Conservation (phyloP, 345 rosid genomes). For the Toxicodendron radicans region DNA sequence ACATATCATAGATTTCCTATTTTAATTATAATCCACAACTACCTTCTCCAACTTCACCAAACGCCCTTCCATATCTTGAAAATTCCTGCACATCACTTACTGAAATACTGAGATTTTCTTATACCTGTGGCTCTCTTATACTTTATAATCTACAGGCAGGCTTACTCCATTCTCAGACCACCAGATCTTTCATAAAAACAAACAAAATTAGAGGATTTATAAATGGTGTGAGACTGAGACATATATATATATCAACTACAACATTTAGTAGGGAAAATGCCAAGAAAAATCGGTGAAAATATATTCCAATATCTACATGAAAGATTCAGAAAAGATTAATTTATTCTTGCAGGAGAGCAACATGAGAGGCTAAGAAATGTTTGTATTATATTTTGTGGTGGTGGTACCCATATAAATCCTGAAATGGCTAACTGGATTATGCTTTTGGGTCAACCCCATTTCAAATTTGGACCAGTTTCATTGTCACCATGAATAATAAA, state of each 20-base stretch:
- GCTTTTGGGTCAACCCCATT: not conserved
- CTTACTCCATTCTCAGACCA: not conserved
- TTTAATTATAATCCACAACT: not conserved
- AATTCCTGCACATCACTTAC: no score
- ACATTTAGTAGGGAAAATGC: not conserved
- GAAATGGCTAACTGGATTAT: no score
- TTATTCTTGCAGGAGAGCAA: not conserved
- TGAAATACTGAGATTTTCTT: no score
- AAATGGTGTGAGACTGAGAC: no score
- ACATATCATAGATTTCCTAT: not conserved
- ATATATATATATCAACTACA: no score
- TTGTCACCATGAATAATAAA: no score
- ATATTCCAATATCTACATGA: conserved; percentile 14
- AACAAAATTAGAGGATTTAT: no score
- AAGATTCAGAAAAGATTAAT: not conserved
- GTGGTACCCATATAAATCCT: not conserved
- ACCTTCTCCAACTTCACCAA: not conserved
- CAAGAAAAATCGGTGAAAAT: conserved; percentile 11
- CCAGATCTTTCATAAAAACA: not conserved
- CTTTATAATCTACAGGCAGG: no score
- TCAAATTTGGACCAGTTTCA: not conserved
- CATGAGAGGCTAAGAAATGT: not conserved
- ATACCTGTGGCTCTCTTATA: no score
- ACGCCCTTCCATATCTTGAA: no score
- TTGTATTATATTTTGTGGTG: not conserved